Evolutionary conservation across 2,329 filamentous ascomycete species (phyloP), one percentile per base, ranked within the genome.

Genomic region (Claviceps paspali): DNA sequence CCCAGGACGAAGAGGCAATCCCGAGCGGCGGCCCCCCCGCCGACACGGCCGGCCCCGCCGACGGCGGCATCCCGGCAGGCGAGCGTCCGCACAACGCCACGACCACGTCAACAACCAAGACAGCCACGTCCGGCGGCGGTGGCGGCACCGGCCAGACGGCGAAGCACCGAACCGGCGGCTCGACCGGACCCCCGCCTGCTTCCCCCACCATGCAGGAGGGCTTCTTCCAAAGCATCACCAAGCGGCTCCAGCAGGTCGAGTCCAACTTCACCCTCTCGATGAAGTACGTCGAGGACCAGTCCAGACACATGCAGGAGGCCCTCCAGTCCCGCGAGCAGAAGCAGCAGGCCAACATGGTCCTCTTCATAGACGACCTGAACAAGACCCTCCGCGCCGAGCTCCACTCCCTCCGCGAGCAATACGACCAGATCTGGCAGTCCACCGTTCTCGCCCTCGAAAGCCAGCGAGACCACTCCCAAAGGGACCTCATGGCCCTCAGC

Each of bases 231-330:
- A 84, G 86, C 4, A 80, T 96, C 7, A 85, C 87, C 44, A 96
- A 96, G 57, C 82, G 91, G 1, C 69, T 98, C 4, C 83, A 88
- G 45, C 78, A 87, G 48, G 76, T 96, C 6, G 91, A 98, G 57
- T 75, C 83, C 12, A 98, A 96, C 54, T 85, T 87, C 9, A 93
- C 88, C 0, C 67, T 96, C 9, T 94, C 87, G 0, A 65, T 96
- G 7, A 83, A 94, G 50, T 98, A 98, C 52, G 93, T 98, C 41
- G 88, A 96, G 60, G 86, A 94, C 41, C 91, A 96, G 55, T 95
- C 88, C 4, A 80, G 78, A 34, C 85, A 93, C 43, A 67, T 96
- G 28, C 80, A 88, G 33, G 85, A 95, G 46, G 84, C 85, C 0
- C 83, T 95, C 44, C 74, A 76, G 38, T 82, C 82, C 50, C 80